Conservation (phyloP, 2,329 filamentous ascomycete species). For the Ophiosphaerella herpotricha region DNA sequence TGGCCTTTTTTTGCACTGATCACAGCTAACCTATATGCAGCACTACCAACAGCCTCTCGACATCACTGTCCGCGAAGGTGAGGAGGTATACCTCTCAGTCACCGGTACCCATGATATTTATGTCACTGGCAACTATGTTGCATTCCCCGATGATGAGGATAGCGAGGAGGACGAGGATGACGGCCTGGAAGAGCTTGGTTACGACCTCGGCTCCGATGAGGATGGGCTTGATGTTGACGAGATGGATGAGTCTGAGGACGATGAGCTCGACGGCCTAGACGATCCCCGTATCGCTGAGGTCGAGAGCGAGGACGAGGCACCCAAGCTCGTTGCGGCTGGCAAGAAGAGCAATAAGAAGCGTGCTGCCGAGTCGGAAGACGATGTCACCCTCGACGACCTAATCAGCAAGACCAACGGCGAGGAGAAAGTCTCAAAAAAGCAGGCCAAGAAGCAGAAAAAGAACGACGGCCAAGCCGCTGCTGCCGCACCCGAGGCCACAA, state of each 20-base stretch:
- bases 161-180: constrained; percentile 65
- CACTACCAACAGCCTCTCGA: constrained; percentile 94
- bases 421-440: constrained; percentile 88
- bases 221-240: constrained; percentile 67
- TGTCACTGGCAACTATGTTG: constrained; percentile 95
- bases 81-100: constrained; percentile 91
- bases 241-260: constrained; percentile 54
- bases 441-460: constrained; percentile 98
- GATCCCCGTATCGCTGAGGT: constrained; percentile 85
- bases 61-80: constrained; percentile 85
- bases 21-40: constrained; percentile 56
- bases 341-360: constrained; percentile 82
- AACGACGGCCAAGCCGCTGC: constrained; percentile 87
- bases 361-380: constrained; percentile 69
- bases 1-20: constrained; percentile 28
- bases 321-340: constrained; percentile 55
- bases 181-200: constrained; percentile 68
- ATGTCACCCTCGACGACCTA: constrained; percentile 74
- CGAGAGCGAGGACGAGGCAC: constrained; percentile 71
- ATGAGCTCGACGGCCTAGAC: constrained; percentile 64
- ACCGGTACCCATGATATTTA: constrained; percentile 87
- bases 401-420: constrained; percentile 77
- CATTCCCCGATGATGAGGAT: constrained; percentile 64
- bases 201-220: constrained; percentile 79
- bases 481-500: constrained; percentile 57